These are phyloP conservation scores for Irpex sp. DNA, from an alignment of 1,284 basidiomycete species.

Conservation along the genomic window DNA sequence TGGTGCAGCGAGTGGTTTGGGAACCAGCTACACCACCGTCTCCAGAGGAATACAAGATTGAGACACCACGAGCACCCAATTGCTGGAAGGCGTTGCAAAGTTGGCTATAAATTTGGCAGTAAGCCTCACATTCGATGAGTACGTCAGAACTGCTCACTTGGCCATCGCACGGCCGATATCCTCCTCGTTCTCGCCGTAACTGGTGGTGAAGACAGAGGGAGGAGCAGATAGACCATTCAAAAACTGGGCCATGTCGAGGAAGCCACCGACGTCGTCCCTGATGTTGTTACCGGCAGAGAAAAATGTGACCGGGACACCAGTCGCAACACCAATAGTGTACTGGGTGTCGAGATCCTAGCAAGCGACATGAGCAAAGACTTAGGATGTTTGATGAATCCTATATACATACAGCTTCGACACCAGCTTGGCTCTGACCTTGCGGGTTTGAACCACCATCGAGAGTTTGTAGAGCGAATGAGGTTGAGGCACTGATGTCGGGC, in stretches of 20 bases:
- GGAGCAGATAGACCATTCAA: constrained; percentile 33
- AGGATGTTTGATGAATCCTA: constrained; percentile 34
- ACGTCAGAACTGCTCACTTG: constrained; percentile 1
- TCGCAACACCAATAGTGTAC: constrained; percentile 50
- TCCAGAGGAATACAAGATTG: constrained; percentile 60
- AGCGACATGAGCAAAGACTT: constrained; percentile 46
- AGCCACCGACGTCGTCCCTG: constrained; percentile 18
- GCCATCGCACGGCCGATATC: constrained; percentile 32
- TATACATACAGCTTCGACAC: constrained; percentile 19
- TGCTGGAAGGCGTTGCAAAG: constrained; percentile 60
- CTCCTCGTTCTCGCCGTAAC: constrained; percentile 26
- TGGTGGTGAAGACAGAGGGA: constrained; percentile 51
- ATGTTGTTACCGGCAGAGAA: constrained; percentile 39
- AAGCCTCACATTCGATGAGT: background rate
- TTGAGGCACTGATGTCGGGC: constrained; percentile 44
- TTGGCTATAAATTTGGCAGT: constrained; percentile 20
- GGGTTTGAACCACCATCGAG: constrained; percentile 55
- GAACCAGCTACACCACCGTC: constrained; percentile 61
- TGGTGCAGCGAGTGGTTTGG: constrained; percentile 48
- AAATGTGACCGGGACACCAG: constrained; percentile 24
- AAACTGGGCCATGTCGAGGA: constrained; percentile 23
- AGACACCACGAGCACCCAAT: constrained; percentile 58
- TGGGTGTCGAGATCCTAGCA: constrained; percentile 61
- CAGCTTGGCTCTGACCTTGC: constrained; percentile 18
- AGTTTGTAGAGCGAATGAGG: constrained; percentile 48